Evolutionary conservation across 805 yeast species (phyloP), one percentile per base, ranked within the genome.

Genomic region (Cyberlindnera amylophila): DNA sequence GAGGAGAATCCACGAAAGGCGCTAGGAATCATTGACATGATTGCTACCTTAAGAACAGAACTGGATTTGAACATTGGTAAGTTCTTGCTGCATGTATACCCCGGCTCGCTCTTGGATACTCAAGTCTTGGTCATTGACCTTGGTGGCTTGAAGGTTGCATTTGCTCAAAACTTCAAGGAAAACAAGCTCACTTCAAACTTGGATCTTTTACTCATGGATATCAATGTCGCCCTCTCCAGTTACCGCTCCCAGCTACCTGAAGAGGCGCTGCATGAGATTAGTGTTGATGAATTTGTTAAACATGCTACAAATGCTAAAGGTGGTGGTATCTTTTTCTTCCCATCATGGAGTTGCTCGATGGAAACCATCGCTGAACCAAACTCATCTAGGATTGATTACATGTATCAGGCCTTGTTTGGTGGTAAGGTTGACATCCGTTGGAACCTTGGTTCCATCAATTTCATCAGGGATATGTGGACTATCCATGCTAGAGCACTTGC

Each of bases 381-480:
- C 10, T 70, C 75, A 14, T 73, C 75, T 34, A 47, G 70, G 4
- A 75, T 93, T 33, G 82, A 84, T 52, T 88, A 82, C 55, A 67
- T 72, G 2, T 93, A 77, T 61, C 72, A 71, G 35, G 80, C 93
- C 38, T 69, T 80, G 2, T 88, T 93, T 66, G 95, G 87, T 8
- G 97, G 96, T 21, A 79, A 87, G 13, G 93, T 93, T 31, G 95
- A 88, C 46, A 81, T 93, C 1, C 75, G 87, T 37, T 93, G 99
- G 99, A 93, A 93, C 59, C 66, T 93, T 23, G 97, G 98, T 0
- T 82, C 96, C 0, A 81, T 93, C 15, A 86, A 85, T 55, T 88
- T 88, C 50, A 87, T 93, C 27, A 71, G 95, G 28, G 96, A 88
- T 55, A 89, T 93, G 96, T 85, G 90, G 82, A 75, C 88, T 12